Evolutionary conservation across 1,139 yeast genomes (phyloP), one percentile per base, ranked within the genome.

Genomic region (Suhomyces maxii): DNA sequence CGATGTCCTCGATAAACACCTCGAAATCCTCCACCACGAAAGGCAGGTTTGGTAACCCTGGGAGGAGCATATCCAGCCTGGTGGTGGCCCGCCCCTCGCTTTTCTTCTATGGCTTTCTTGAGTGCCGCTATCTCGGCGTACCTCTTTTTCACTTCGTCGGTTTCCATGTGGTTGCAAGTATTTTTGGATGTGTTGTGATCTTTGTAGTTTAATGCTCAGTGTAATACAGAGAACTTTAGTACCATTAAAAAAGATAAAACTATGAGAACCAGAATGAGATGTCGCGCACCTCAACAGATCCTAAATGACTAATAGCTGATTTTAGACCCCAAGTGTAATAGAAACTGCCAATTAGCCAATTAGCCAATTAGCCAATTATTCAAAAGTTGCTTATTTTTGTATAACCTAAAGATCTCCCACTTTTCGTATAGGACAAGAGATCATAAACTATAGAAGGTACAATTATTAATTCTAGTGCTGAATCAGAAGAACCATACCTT

Each of bases 51-150:
- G n/a, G 25, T 12, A 23, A 43, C 41, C 4, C 52, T 45, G 26
- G 52, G 35, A 13, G 42, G 6, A 18, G 6, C 23, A 18, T 18
- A 18, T 18, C 23, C 23, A 18, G 23, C 6, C 23, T 18, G 23
- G 23, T 18, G 31, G 6, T 41, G 26, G 10, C 30, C 35, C 9
- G 38, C 5, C 1, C 35, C 47, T 31, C 42, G 54, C 53, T 41
- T 58, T 63, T 30, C 47, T 30, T 43, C 46, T 28, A 69, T 64
- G 10, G 68, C 59, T 47, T 59, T 61, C 51, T 68, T 67, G 40
- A 69, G 53, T 7, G 60, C 61, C 4, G 73, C 71, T 11, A 69
- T 65, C 49, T 69, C 73, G 2, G 71, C 68, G 46, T 65, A 66
- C 49, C 64, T 64, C 12, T 59, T 61, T 48, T 58, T 64, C 14